Percentiles rank a stretch among this genome's conserved stretches.
Evolutionary conservation across 2,329 filamentous ascomycete genomes (phyloP).

Genomic region (Daldinia eschscholtzii): DNA sequence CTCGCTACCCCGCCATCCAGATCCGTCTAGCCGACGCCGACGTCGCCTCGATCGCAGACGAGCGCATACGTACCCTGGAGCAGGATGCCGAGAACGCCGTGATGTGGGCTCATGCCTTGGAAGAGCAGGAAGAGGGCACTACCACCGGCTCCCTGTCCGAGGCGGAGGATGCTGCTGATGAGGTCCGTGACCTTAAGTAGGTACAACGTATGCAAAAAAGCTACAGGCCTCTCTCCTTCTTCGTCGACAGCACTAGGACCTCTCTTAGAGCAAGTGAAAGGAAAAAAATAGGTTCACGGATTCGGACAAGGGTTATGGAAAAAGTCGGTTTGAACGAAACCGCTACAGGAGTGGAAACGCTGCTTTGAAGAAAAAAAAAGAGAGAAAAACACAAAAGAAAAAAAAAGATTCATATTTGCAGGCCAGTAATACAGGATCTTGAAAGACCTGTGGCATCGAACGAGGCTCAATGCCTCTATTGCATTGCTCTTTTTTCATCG

Average conservation of each 20-base stretch:
- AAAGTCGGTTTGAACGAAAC: background rate
- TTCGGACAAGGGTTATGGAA: too few species aligned
- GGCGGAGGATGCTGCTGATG: background rate
- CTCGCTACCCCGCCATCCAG: background rate
- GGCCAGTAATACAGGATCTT: background rate
- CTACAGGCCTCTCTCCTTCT: background rate
- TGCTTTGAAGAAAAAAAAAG: background rate
- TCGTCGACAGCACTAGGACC: too few species aligned
- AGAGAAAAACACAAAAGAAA: background rate
- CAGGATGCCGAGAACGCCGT: background rate
- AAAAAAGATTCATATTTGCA: too few species aligned
- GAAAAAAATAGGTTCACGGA: too few species aligned
- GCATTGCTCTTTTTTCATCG: background rate
- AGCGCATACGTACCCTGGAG: background rate
- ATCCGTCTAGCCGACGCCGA: background rate
- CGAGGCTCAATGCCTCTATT: background rate
- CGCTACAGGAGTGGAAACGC: background rate
- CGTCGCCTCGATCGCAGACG: background rate
- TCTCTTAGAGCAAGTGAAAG: too few species aligned
- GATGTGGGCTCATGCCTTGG: background rate
- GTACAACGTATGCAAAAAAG: background rate
- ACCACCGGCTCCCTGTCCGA: background rate
- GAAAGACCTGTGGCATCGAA: background rate
- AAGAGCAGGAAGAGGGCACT: too few species aligned
- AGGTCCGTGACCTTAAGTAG: constrained; percentile 3